A percentile compares a stretch with the other conserved stretches of the same genome.
These are phyloP conservation scores for Euptelea pleiosperma DNA, from an alignment of 164 flowering plant genomes.

Conservation along the genomic window DNA sequence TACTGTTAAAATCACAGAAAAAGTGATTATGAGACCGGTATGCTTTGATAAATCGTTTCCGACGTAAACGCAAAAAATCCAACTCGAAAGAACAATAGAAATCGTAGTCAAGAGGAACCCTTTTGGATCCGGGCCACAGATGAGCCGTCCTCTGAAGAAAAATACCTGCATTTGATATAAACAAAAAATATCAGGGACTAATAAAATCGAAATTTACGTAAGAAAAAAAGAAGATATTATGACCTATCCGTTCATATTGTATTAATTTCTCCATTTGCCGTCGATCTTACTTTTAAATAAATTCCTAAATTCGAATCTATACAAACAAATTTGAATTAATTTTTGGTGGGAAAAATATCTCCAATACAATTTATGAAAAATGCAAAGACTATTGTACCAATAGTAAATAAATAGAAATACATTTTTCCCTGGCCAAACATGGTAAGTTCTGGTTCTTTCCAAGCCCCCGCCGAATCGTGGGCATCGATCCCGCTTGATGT, in stretches of 20 bases:
- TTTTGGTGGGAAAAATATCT: too few relatives aligned
- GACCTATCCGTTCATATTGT: too few relatives aligned
- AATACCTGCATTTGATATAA: constrained; percentile 38
- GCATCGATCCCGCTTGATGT: constrained; percentile 9
- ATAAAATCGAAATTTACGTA: background rate
- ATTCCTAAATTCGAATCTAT: background rate
- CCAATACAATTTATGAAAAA: too few relatives aligned
- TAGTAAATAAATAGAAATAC: constrained; percentile 25
- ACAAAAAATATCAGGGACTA: background rate
- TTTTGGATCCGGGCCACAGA: constrained; percentile 55
- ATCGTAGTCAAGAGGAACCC: constrained; percentile 38
- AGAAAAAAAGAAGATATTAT: too few relatives aligned
- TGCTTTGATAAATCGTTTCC: constrained; percentile 21
- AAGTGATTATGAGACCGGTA: constrained; percentile 19
- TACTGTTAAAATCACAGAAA: constrained; percentile 26
- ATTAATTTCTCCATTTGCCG: too few relatives aligned
- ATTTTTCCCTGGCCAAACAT: constrained; percentile 54
- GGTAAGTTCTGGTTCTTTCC: constrained; percentile 28
- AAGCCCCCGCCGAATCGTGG: constrained; percentile 1
- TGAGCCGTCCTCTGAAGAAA: constrained; percentile 44
- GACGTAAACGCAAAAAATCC: constrained; percentile 35
- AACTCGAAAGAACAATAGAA: constrained; percentile 39
- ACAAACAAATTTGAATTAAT: too few relatives aligned
- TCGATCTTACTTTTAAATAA: background rate
- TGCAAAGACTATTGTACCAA: too few relatives aligned